A percentile compares a stretch with the other conserved stretches of the same genome.
These are phyloP conservation scores for Russula ochroleuca DNA, from an alignment of 768 basidiomycete genomes.

Conservation along the genomic window DNA sequence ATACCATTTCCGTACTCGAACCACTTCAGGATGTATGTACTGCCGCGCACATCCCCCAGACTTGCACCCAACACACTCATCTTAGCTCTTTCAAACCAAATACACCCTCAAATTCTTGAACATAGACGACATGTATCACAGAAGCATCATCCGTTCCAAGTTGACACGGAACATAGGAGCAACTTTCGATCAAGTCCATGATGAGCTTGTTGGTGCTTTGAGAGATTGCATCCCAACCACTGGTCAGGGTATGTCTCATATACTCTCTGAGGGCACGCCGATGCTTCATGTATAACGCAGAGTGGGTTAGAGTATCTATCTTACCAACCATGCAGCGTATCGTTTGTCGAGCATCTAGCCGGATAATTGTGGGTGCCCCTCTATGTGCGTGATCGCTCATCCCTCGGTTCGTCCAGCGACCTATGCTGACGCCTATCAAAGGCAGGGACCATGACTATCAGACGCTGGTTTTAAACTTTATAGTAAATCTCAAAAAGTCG, in stretches of 20 bases:
- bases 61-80: not conserved
- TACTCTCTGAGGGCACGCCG: not conserved
- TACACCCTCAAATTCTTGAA: slow-evolving; percentile 40
- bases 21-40: slow-evolving; percentile 36
- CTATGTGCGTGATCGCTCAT: slow-evolving; percentile 34
- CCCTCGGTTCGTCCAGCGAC: not conserved
- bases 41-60: not conserved
- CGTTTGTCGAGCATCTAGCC: slow-evolving; percentile 5
- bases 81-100: slow-evolving; percentile 37
- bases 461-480: slow-evolving; percentile 37
- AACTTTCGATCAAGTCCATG: slow-evolving; percentile 40
- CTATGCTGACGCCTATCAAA: slow-evolving; percentile 23
- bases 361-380: slow-evolving; percentile 42
- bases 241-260: slow-evolving; percentile 19
- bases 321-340: slow-evolving; percentile 21
- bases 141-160: slow-evolving; percentile 31
- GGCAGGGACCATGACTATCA: slow-evolving; percentile 43
- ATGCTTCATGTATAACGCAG: slow-evolving; percentile 27
- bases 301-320: slow-evolving; percentile 36
- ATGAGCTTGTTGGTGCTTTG: slow-evolving; percentile 44
- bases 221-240: slow-evolving; percentile 36
- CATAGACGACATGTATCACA: slow-evolving; percentile 34
- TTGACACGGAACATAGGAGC: slow-evolving; percentile 39
- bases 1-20: slow-evolving; percentile 36
- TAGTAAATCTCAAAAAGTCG: slow-evolving; percentile 36